phyloP scores from a whole-genome alignment of 179 eudicot genomes.

The Beta macrorhiza region DNA sequence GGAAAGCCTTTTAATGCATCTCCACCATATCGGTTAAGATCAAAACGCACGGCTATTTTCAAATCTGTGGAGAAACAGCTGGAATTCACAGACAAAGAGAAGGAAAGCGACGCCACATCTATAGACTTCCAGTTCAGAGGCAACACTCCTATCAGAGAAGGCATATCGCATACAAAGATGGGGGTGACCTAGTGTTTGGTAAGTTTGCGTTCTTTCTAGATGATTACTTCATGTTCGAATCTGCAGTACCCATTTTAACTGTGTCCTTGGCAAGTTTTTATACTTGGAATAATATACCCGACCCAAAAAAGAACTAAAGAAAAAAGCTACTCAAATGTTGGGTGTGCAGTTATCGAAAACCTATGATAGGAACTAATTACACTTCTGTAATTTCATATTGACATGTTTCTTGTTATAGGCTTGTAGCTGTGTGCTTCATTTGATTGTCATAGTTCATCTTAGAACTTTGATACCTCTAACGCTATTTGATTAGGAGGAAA shows the following conservation, averaged over 20 bases:
- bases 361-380: too few relatives aligned
- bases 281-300: too few relatives aligned
- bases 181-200: conserved; percentile 39
- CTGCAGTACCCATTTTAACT: background rate
- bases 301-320: too few relatives aligned
- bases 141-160: conserved; percentile 38
- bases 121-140: conserved; percentile 36
- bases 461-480: too few relatives aligned
- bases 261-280: background rate
- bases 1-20: conserved; percentile 64
- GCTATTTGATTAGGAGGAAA: too few relatives aligned
- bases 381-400: too few relatives aligned
- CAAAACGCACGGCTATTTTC: conserved; percentile 53
- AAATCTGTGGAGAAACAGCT: conserved; percentile 92
- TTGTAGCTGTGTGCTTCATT: too few relatives aligned
- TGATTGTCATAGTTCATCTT: too few relatives aligned
- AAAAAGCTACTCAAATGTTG: too few relatives aligned
- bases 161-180: conserved; percentile 38
- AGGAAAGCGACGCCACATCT: conserved; percentile 33
- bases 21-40: conserved; percentile 74
- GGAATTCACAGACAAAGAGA: conserved; percentile 51
- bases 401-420: too few relatives aligned
- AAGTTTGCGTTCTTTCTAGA: conserved; percentile 3
- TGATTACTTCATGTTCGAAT: background rate
- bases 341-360: too few relatives aligned